Evolutionary conservation across 192 early-diverging fungal genomes (phyloP).

Genomic region (Phlyctochytrium bullatum): DNA sequence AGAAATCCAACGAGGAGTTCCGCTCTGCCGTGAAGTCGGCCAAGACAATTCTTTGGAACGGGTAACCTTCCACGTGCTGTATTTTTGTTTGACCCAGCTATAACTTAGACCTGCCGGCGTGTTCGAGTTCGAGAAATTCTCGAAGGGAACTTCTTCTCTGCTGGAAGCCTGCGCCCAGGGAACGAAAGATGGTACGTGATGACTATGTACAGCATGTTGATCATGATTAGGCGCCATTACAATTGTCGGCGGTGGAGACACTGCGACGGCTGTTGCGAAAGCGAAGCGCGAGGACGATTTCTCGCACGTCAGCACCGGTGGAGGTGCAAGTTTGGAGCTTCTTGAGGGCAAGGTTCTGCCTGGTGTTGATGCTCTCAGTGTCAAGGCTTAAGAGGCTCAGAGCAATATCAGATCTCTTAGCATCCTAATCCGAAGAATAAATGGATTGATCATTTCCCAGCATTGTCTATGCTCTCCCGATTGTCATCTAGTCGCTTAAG

Average conservation of each 20-base stretch:
- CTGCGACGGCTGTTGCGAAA: constrained; percentile 94
- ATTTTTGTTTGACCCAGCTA: not conserved
- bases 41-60: constrained; percentile 99
- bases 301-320: constrained; percentile 93
- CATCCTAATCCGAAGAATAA: too few relatives aligned
- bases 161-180: constrained; percentile 86
- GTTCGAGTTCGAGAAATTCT: constrained; percentile 96
- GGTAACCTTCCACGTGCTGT: constrained; percentile 28
- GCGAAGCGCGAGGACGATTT: constrained; percentile 80
- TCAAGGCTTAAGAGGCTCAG: constrained; percentile 8
- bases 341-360: constrained; percentile 89
- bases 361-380: constrained; percentile 51
- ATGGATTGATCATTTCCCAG: too few relatives aligned
- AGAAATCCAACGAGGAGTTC: constrained; percentile 75
- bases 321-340: constrained; percentile 93
- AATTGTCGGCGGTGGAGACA: constrained; percentile 97
- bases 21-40: constrained; percentile 60
- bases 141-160: constrained; percentile 74
- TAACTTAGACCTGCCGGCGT: constrained; percentile 77
- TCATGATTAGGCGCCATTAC: constrained; percentile 67
- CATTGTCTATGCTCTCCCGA: not conserved
- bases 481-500: constrained; percentile 1
- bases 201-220: not conserved
- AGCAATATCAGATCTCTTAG: too few relatives aligned
- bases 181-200: constrained; percentile 56